Base-by-base conservation (phyloP, 352 stramenopile species). In the Globisporangium barbulae region DNA sequence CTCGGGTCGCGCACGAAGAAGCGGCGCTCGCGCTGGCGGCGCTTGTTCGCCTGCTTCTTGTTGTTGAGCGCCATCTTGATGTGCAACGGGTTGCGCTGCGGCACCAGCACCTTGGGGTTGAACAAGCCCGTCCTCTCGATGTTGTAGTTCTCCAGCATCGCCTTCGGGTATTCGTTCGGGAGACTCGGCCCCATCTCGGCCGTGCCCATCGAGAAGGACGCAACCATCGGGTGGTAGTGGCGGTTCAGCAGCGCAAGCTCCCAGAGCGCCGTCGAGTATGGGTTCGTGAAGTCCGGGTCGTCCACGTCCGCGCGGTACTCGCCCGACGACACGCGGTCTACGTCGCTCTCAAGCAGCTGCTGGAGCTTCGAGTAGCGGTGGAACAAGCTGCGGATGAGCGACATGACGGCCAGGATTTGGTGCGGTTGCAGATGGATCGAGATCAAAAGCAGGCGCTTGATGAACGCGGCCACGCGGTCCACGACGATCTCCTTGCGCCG, bases 251-350 rank as follows among this genome's bases (percentile, higher is more conserved):
- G 75, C 39, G 91, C 76, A 37, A 99, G 68, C 68, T 98, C 96
- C 87, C 96, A 99, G 58, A 88, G 89, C 1, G 94, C 94, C 22
- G 87, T 98, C 62, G 94, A 91, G 70, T 97, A 98, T 39, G 95
- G 90, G 71, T 98, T 99, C 25, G 89, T 85, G 61, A 98, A 97
- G 75, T 99, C 95, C 21, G 96, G 96, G 73, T 98, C 95, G 53
- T 94, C 79, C 30, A 98, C 89, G 66, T 97, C 87, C 19, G 84
- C 87, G 53, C 86, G 80, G 79, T 97, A 98, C 63, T 97, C 83
- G 54, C 96, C 96, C 22, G 93, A 91, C 41, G 94, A 89, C 37
- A 98, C 92, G 49, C 97, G 89, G 76, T 99, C 96, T 30, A 96
- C 76, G 73, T 99, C 96, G 63, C 96, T 98, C 73, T 99, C 96